phyloP scores from a whole-genome alignment of 164 flowering plant genomes.

The Nymphaea colorata region DNA sequence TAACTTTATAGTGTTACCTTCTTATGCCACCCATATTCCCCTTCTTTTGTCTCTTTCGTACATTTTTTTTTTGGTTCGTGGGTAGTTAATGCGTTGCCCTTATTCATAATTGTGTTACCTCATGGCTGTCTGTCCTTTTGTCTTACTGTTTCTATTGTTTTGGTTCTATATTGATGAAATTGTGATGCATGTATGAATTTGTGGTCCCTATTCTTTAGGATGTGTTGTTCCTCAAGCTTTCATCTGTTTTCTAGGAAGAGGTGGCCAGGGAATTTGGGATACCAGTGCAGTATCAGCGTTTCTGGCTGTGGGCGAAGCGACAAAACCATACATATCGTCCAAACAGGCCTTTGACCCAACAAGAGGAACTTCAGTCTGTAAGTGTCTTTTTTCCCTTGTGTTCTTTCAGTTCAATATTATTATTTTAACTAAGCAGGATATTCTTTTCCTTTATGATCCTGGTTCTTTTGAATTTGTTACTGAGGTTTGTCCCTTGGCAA shows the following conservation, averaged over 20 bases:
- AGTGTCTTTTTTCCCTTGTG: neutral
- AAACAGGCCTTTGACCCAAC: constrained; percentile 47
- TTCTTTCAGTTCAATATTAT: neutral
- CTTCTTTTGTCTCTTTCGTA: no score
- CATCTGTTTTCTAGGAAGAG: constrained; percentile 38
- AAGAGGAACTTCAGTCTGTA: constrained; percentile 60
- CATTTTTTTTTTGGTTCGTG: no score
- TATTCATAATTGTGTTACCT: no score
- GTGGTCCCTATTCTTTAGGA: neutral
- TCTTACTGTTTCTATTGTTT: neutral
- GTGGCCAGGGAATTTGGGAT: constrained; percentile 64
- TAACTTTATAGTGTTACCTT: no score
- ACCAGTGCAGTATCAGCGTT: constrained; percentile 62
- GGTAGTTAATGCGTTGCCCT: no score
- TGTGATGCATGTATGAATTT: neutral
- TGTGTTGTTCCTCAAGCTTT: neutral
- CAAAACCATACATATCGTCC: constrained; percentile 76
- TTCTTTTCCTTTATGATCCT: no score
- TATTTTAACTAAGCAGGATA: no score
- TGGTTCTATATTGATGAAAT: neutral
- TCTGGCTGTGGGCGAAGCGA: constrained; percentile 79
- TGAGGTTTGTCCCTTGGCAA: no score
- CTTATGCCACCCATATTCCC: no score
- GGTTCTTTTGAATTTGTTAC: no score
- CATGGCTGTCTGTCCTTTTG: no score